Percentiles rank a stretch among this genome's conserved stretches.
Conservation (phyloP, 1,284 basidiomycete genomes). For the Cryptococcus sp. region DNA sequence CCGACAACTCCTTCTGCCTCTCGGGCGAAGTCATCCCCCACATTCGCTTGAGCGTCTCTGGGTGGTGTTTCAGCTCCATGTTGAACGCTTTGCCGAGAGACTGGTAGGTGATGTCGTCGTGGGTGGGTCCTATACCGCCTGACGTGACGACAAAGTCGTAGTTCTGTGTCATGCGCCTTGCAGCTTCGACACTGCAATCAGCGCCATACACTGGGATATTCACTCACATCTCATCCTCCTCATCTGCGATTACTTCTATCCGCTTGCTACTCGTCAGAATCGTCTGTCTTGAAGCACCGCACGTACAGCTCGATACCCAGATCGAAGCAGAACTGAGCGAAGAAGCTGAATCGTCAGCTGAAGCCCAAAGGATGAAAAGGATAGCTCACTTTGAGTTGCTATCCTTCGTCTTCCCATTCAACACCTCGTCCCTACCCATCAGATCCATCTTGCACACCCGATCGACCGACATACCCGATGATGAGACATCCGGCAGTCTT, state of each 20-base stretch:
- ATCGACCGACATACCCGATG: slow-evolving; percentile 21
- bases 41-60: slow-evolving; percentile 78
- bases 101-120: slow-evolving; percentile 85
- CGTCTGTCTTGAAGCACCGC: no score
- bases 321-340: slow-evolving; percentile 81
- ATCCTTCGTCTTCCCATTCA: slow-evolving; percentile 60
- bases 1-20: slow-evolving; percentile 54
- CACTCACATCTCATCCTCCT: slow-evolving; percentile 77
- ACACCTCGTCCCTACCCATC: slow-evolving; percentile 45
- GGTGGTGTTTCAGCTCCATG: slow-evolving; percentile 66
- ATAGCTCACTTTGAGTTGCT: slow-evolving; percentile 59
- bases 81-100: slow-evolving; percentile 80
- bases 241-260: slow-evolving; percentile 87
- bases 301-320: slow-evolving; percentile 75
- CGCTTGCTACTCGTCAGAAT: slow-evolving; percentile 51
- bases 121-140: slow-evolving; percentile 75
- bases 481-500: slow-evolving; percentile 48
- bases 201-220: background rate
- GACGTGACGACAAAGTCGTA: slow-evolving; percentile 86
- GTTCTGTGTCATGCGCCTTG: slow-evolving; percentile 66
- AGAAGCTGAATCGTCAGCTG: slow-evolving; percentile 52
- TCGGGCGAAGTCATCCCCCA: slow-evolving; percentile 54
- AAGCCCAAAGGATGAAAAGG: background rate
- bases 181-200: slow-evolving; percentile 66
- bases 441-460: background rate